Conservation (phyloP, 768 basidiomycete species). For the Boletales sp. region DNA sequence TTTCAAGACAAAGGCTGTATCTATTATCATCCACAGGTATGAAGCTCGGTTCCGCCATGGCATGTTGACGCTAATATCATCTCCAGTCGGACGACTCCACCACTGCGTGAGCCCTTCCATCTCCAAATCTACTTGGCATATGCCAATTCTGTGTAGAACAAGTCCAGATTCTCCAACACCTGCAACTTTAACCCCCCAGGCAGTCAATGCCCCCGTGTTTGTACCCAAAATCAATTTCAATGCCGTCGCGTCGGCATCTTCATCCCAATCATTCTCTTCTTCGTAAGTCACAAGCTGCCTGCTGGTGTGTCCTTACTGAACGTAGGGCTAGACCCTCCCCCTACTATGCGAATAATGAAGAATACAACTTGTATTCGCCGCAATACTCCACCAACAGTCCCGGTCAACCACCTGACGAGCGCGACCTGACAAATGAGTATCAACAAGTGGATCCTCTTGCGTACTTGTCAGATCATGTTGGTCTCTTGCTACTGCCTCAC, state of each 20-base stretch:
- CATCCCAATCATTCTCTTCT: slow-evolving; percentile 28
- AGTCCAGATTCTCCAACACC: slow-evolving; percentile 44
- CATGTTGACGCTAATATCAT: slow-evolving; percentile 11
- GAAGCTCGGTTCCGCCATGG: slow-evolving; percentile 4
- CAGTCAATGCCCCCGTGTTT: slow-evolving; percentile 82
- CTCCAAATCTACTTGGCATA: neutral
- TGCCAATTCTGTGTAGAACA: slow-evolving; percentile 25
- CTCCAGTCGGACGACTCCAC: slow-evolving; percentile 18
- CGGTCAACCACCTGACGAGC: slow-evolving; percentile 13
- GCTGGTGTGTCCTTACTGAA: slow-evolving; percentile 6
- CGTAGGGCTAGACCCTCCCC: slow-evolving; percentile 22
- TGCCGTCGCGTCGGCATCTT: slow-evolving; percentile 9
- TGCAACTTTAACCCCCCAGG: slow-evolving; percentile 51
- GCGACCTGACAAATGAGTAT: slow-evolving; percentile 17
- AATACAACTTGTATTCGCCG: slow-evolving; percentile 36
- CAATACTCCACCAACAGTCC: slow-evolving; percentile 1
- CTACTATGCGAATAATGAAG: slow-evolving; percentile 31
- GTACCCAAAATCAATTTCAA: slow-evolving; percentile 68
- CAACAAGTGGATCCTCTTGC: slow-evolving; percentile 17
- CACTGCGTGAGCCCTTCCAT: slow-evolving; percentile 23
- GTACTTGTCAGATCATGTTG: slow-evolving; percentile 21
- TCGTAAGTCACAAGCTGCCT: slow-evolving; percentile 17
- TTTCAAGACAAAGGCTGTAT: slow-evolving; percentile 83
- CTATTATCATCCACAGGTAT: slow-evolving; percentile 76
- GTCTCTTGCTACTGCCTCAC: slow-evolving; percentile 5